Evolutionary conservation across 2,329 filamentous ascomycete genomes (phyloP).

Genomic region (Claviceps capensis): DNA sequence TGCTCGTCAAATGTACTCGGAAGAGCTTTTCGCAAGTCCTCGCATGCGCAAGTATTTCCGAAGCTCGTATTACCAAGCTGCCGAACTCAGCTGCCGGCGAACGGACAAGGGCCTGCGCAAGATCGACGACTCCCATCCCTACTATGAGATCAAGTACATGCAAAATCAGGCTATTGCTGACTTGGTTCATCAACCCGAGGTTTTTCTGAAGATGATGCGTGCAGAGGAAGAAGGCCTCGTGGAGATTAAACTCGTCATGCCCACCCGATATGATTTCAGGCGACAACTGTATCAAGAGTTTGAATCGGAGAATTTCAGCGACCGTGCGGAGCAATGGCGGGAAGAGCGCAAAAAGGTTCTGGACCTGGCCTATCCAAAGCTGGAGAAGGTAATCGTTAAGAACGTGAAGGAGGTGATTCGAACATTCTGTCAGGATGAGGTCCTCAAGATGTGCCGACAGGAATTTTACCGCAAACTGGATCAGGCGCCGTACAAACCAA

Average conservation of each 20-base stretch:
- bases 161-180: conserved; percentile 76
- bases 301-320: conserved; percentile 88
- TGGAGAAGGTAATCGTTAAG: conserved; percentile 74
- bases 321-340: conserved; percentile 92
- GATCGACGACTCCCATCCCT: conserved; percentile 90
- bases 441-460: conserved; percentile 77
- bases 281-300: conserved; percentile 70
- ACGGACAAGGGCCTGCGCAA: conserved; percentile 89
- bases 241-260: conserved; percentile 68
- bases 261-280: conserved; percentile 63
- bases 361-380: conserved; percentile 64
- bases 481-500: conserved; percentile 90
- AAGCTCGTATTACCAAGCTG: conserved; percentile 68
- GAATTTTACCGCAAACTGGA: conserved; percentile 83
- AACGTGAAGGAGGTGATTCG: conserved; percentile 90
- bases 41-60: conserved; percentile 81
- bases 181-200: conserved; percentile 69
- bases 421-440: conserved; percentile 84
- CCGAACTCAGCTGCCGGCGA: conserved; percentile 72
- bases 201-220: conserved; percentile 94
- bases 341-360: conserved; percentile 73
- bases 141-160: conserved; percentile 96
- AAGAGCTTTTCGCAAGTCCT: conserved; percentile 79
- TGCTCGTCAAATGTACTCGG: conserved; percentile 76
- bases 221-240: conserved; percentile 89